These are phyloP conservation scores for Hymenochaete sp. DNA, from an alignment of 1,284 basidiomycete genomes.

Conservation along the genomic window DNA sequence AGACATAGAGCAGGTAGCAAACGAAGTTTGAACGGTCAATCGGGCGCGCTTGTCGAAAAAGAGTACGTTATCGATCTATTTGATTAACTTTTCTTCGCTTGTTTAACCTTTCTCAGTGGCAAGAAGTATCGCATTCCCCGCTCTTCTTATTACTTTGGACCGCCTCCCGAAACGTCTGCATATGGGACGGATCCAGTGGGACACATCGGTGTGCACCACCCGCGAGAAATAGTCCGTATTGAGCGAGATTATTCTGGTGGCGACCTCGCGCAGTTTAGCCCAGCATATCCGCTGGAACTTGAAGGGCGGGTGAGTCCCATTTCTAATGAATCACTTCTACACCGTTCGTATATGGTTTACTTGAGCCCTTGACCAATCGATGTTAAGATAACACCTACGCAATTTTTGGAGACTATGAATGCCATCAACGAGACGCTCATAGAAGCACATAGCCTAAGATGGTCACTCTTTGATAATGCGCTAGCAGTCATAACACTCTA, in stretches of 20 bases:
- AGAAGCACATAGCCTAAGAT: constrained; percentile 61
- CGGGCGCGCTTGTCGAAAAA: constrained; percentile 9
- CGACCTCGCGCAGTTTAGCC: constrained; percentile 71
- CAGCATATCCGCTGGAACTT: constrained; percentile 74
- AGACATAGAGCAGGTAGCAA: constrained; percentile 8
- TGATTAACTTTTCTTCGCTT: neutral
- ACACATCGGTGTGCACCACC: constrained; percentile 71
- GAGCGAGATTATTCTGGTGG: constrained; percentile 79
- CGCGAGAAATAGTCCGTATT: constrained; percentile 75
- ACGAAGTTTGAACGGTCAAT: neutral
- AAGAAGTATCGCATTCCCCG: constrained; percentile 41
- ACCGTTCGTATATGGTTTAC: constrained; percentile 4
- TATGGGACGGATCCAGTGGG: constrained; percentile 72
- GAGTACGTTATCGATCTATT: constrained; percentile 4
- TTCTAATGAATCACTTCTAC: constrained; percentile 11
- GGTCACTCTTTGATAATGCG: constrained; percentile 57
- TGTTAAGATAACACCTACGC: constrained; percentile 66
- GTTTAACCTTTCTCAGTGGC: constrained; percentile 5
- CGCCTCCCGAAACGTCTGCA: constrained; percentile 61
- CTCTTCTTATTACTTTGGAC: constrained; percentile 78
- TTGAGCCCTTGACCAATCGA: neutral
- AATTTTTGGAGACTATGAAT: constrained; percentile 79
- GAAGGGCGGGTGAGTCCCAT: constrained; percentile 65
- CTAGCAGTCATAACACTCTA: constrained; percentile 69
- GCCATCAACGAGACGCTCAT: constrained; percentile 75